Base-by-base conservation (phyloP, 2,329 filamentous ascomycete genomes). In the Colletotrichum magnum region DNA sequence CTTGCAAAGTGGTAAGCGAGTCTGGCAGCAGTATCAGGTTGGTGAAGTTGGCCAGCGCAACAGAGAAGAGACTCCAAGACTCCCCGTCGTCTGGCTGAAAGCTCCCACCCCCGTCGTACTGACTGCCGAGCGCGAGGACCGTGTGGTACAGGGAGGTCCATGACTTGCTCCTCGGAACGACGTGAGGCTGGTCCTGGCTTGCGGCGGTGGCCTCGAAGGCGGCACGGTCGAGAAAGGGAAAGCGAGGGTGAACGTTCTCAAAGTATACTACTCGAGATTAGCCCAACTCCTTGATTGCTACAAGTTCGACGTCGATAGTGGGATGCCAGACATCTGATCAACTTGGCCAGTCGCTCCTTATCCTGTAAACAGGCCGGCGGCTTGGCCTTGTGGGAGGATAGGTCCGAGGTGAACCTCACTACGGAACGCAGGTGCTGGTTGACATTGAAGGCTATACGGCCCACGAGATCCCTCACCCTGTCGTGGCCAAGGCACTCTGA, bases 111-210 rank as follows among this genome's bases (percentile, higher is more conserved):
- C 75, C 76, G 21, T 75, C 72, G 58, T 77, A 79, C 58, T 80
- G 78, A 41, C 74, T 76, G 5, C 79, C 79, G 4, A 81, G 66
- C 5, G 79, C 79, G 4, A 81, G 72, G 21, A 75, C 67, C 0
- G 69, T 63, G 56, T 80, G 73, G 66, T 80, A 82, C 1, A 82
- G 68, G 5, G 78, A 78, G 1, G 75, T 78, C 68, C 78, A 82
- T 0, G 73, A 57, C 73, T 71, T 32, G 58, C 72, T 69, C 1
- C 48, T 58, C 0, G 62, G 56, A 0, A 65, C 13, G 1, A 61
- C 18, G 2, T 53, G 24, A 6, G 53, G 53, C 4, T 62, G 41
- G 4, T 57, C 53, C 12, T 64, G 66, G 2, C 48, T 48, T 16
- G 59, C 50, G 12, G 67, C 69, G 4, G 68, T 70, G 7, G 39